Percentiles rank a stretch among this genome's conserved stretches.
phyloP scores from a whole-genome alignment of 75 land plant species.

The Picea sitchensis region DNA sequence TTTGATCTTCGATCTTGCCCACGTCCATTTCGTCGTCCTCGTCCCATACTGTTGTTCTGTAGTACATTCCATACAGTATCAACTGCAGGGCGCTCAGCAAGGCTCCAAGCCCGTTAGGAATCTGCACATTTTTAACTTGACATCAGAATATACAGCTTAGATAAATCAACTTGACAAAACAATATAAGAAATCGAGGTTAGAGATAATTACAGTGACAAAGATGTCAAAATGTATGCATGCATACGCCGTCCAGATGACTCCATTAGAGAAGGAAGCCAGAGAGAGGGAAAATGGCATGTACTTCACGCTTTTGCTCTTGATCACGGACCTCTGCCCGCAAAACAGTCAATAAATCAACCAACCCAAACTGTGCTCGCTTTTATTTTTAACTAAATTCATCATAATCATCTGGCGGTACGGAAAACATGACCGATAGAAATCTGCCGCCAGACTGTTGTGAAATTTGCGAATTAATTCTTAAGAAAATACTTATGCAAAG shows the following conservation, averaged over 20 bases:
- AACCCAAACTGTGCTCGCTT: not conserved
- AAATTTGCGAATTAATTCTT: not conserved
- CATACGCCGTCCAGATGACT: constrained; percentile 54
- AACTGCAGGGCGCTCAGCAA: constrained; percentile 39
- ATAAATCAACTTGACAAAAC: not conserved
- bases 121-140: constrained; percentile 20
- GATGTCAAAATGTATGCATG: constrained; percentile 38
- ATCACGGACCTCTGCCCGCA: constrained; percentile 48
- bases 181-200: not conserved
- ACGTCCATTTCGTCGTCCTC: not conserved
- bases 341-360: not conserved
- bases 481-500: not conserved
- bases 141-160: not conserved
- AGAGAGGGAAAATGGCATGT: constrained; percentile 67
- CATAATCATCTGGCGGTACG: not conserved
- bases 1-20: no score
- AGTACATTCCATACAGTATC: constrained; percentile 37
- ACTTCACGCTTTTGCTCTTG: constrained; percentile 48
- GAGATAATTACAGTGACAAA: constrained; percentile 30
- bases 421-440: not conserved
- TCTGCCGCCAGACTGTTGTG: not conserved
- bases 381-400: not conserved
- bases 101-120: constrained; percentile 62
- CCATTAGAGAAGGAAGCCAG: constrained; percentile 49
- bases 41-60: constrained; percentile 13